A percentile compares a stretch with the other conserved stretches of the same genome.
phyloP scores from a whole-genome alignment of 2,329 filamentous ascomycete genomes.

The Exophiala sp. region DNA sequence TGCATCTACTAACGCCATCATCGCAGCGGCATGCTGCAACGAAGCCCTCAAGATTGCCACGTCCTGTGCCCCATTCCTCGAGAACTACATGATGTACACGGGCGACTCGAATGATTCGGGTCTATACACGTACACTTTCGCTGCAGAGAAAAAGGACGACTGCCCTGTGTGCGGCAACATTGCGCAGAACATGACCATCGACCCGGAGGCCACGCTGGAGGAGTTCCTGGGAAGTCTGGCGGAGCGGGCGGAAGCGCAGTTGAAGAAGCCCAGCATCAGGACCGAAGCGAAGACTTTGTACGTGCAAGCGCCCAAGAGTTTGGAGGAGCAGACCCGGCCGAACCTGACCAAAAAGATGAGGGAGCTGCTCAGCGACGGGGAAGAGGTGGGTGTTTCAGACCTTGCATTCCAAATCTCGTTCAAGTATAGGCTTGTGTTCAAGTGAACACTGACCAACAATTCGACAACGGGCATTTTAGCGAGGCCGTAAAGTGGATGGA shows the following conservation, averaged over 20 bases:
- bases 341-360: slow-evolving; percentile 76
- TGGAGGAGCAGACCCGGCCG: slow-evolving; percentile 78
- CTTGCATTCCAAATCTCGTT: slow-evolving; percentile 77
- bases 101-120: slow-evolving; percentile 92
- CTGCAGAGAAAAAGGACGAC: slow-evolving; percentile 88
- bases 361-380: slow-evolving; percentile 73
- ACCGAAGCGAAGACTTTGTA: slow-evolving; percentile 81
- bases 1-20: slow-evolving; percentile 93
- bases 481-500: background rate
- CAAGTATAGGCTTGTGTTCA: slow-evolving; percentile 56
- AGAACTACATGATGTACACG: slow-evolving; percentile 99
- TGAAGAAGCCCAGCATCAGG: slow-evolving; percentile 88
- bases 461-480: background rate
- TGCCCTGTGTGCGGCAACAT: slow-evolving; percentile 90
- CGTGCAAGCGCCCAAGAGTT: slow-evolving; percentile 74
- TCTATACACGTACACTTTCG: slow-evolving; percentile 96
- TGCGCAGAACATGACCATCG: slow-evolving; percentile 69
- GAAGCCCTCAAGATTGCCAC: slow-evolving; percentile 95
- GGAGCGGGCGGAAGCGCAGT: slow-evolving; percentile 78
- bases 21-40: slow-evolving; percentile 93
- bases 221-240: slow-evolving; percentile 84
- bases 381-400: slow-evolving; percentile 90
- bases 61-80: slow-evolving; percentile 73
- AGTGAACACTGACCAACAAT: slow-evolving; percentile 12
- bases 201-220: slow-evolving; percentile 68